phyloP scores from a whole-genome alignment of 1,139 yeast genomes.

The Scheffersomyces titani region DNA sequence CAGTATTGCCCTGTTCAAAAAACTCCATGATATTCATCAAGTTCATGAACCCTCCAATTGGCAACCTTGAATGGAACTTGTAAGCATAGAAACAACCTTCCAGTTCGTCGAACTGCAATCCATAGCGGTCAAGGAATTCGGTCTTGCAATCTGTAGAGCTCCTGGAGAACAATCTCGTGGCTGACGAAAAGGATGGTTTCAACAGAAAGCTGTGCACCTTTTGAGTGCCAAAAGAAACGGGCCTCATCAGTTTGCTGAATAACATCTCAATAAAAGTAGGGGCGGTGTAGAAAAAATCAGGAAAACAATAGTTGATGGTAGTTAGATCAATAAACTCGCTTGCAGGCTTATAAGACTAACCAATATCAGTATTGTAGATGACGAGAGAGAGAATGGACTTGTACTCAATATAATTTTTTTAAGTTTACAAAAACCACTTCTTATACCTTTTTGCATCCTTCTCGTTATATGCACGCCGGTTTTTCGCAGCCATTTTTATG shows the following conservation, averaged over 20 bases:
- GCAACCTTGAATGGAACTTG: neutral
- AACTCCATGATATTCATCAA: neutral
- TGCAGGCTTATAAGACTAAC: neutral
- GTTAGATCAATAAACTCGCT: neutral
- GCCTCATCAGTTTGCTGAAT: neutral
- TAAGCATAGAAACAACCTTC: conserved; percentile 1
- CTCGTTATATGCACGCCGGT: neutral
- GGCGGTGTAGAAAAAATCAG: neutral
- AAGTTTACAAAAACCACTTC: neutral
- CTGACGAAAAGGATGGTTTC: neutral
- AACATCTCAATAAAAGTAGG: neutral
- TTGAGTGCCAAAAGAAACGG: neutral
- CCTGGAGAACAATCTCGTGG: neutral
- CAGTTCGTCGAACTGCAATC: conserved; percentile 1
- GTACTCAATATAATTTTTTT: too few relatives aligned
- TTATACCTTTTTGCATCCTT: neutral
- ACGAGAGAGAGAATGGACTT: neutral
- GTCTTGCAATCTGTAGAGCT: neutral
- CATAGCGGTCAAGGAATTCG: conserved; percentile 1
- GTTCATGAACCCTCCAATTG: neutral
- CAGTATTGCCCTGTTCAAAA: neutral
- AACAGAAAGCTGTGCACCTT: neutral
- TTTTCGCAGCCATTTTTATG: neutral
- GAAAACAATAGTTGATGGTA: neutral
- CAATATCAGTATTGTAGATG: neutral